A percentile compares a stretch with the other conserved stretches of the same genome.
Conservation (phyloP, 768 basidiomycete species). For the Russula compacta region DNA sequence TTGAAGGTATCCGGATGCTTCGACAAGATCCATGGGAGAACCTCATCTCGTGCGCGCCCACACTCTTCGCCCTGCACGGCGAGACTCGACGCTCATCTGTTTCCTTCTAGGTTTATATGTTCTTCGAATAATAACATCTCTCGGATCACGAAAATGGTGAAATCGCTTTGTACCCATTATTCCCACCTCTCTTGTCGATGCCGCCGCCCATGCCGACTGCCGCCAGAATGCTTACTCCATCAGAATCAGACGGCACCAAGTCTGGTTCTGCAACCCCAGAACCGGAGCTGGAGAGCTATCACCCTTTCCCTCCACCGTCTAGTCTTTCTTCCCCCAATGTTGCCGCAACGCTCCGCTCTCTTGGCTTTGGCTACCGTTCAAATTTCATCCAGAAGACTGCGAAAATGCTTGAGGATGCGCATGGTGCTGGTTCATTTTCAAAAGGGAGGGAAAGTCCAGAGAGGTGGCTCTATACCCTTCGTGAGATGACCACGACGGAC, state of each 20-base stretch:
- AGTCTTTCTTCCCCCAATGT: constrained; percentile 51
- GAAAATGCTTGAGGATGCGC: constrained; percentile 57
- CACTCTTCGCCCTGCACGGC: not conserved
- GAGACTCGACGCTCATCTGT: not conserved
- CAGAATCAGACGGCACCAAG: constrained; percentile 8
- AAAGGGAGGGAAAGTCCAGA: constrained; percentile 41
- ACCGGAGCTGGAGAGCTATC: constrained; percentile 35
- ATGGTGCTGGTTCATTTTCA: constrained; percentile 26
- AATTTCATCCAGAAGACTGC: constrained; percentile 81
- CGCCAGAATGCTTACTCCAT: constrained; percentile 26
- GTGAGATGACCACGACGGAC: constrained; percentile 39
- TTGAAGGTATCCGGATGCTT: constrained; percentile 77
- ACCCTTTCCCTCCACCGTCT: constrained; percentile 80
- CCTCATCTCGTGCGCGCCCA: constrained; percentile 68
- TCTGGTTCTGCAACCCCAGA: constrained; percentile 12
- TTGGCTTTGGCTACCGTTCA: constrained; percentile 96
- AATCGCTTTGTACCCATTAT: constrained; percentile 67
- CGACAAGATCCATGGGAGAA: constrained; percentile 97
- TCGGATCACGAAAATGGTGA: constrained; percentile 91
- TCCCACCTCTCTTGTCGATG: constrained; percentile 58
- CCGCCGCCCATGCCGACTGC: constrained; percentile 26
- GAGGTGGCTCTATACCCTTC: constrained; percentile 48
- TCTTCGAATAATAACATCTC: constrained; percentile 95
- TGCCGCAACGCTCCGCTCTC: constrained; percentile 52
- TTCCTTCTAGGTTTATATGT: constrained; percentile 74